Conservation (phyloP, 2,329 filamentous ascomycete genomes). For the Talaromyces sp. region DNA sequence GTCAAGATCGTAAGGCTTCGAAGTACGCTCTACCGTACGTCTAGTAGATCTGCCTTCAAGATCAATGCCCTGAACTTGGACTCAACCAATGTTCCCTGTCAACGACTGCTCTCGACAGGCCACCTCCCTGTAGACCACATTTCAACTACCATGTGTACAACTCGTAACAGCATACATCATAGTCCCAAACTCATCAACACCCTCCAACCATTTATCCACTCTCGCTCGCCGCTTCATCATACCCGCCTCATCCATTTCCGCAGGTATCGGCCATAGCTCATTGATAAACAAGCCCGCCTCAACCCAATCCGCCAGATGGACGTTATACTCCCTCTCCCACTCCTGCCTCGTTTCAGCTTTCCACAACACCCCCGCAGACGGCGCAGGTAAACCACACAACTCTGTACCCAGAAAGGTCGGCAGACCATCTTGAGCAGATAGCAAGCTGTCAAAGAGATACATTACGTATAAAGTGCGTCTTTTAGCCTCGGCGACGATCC, state of each 20-base stretch:
- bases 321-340: constrained; percentile 48
- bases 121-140: background rate
- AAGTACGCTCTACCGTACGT: background rate
- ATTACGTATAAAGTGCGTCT: constrained; percentile 51
- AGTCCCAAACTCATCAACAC: constrained; percentile 53
- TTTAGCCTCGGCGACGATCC: constrained; percentile 54
- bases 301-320: constrained; percentile 42
- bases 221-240: constrained; percentile 30
- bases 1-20: background rate
- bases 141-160: constrained; percentile 30
- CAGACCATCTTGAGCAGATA: constrained; percentile 43
- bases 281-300: constrained; percentile 45
- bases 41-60: background rate
- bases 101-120: no score
- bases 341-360: constrained; percentile 30
- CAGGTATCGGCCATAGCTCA: constrained; percentile 50
- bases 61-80: background rate
- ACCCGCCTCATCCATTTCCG: constrained; percentile 25
- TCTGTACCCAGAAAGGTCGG: constrained; percentile 51
- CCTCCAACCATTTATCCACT: constrained; percentile 50
- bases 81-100: background rate
- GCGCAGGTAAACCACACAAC: constrained; percentile 44
- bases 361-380: constrained; percentile 46
- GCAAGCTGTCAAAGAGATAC: constrained; percentile 53
- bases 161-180: constrained; percentile 47